phyloP scores from a whole-genome alignment of 2,329 filamentous ascomycete species.

The Fusarium fujikuroi region DNA sequence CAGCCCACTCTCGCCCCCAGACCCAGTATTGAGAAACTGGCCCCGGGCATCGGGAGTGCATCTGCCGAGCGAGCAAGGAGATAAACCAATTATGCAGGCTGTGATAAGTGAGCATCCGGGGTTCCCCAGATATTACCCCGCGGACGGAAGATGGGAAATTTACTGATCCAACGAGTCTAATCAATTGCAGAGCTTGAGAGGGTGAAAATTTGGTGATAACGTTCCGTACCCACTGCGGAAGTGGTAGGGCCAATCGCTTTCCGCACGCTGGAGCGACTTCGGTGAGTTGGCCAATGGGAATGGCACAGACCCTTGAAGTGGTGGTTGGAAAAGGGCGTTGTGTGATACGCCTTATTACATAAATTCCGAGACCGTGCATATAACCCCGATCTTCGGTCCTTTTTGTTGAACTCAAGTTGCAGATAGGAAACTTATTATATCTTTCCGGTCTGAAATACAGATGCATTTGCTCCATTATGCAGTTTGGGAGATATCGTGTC shows the following conservation, averaged over 20 bases:
- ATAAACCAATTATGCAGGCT: not conserved
- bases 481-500: not conserved
- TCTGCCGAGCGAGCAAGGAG: not conserved
- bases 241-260: not conserved
- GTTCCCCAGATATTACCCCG: conserved; percentile 4
- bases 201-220: not conserved
- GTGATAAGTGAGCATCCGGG: not conserved
- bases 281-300: not conserved
- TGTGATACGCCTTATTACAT: not conserved
- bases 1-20: conserved; percentile 6
- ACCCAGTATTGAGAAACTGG: conserved; percentile 2
- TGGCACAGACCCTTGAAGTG: not conserved
- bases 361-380: not conserved
- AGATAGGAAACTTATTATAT: not conserved
- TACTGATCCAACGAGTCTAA: not conserved
- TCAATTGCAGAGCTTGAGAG: not conserved
- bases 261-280: not conserved
- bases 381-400: not conserved
- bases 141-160: not conserved
- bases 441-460: not conserved
- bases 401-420: not conserved
- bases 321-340: not conserved
- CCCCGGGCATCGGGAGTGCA: not conserved
- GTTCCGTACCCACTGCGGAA: conserved; percentile 2
- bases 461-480: not conserved